Percentiles rank a stretch among this genome's conserved stretches.
These are phyloP conservation scores for Diaporthe sp. DNA, from an alignment of 2,329 filamentous ascomycete genomes.

Conservation along the genomic window DNA sequence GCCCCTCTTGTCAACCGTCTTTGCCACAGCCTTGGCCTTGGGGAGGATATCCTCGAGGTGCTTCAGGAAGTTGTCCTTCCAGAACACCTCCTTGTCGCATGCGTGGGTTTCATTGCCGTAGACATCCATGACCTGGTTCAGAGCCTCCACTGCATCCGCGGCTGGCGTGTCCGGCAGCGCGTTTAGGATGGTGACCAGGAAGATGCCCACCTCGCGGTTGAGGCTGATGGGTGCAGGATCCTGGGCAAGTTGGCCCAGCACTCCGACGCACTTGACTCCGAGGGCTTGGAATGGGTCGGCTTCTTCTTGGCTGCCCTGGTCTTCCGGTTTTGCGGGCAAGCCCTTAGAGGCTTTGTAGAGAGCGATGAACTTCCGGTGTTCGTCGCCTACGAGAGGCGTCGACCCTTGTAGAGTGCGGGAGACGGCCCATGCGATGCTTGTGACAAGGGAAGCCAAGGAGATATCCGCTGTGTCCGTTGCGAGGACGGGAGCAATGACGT, in stretches of 20 bases:
- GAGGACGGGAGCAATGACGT: constrained; percentile 69
- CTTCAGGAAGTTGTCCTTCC: constrained; percentile 71
- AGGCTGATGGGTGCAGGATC: constrained; percentile 65
- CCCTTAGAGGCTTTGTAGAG: constrained; percentile 72
- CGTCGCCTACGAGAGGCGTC: constrained; percentile 63
- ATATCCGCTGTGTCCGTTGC: constrained; percentile 74
- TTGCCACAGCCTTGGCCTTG: constrained; percentile 69
- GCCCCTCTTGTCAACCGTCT: constrained; percentile 71
- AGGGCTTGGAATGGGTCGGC: constrained; percentile 73
- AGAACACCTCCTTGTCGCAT: constrained; percentile 75
- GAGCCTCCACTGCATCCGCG: constrained; percentile 73
- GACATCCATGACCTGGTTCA: constrained; percentile 77
- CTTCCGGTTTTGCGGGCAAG: constrained; percentile 44
- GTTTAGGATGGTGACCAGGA: constrained; percentile 70
- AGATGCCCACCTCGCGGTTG: constrained; percentile 75
- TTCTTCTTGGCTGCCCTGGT: constrained; percentile 45
- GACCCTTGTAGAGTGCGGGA: constrained; percentile 67
- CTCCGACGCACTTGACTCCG: constrained; percentile 76
- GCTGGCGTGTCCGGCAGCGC: constrained; percentile 65
- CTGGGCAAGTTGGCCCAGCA: constrained; percentile 74
- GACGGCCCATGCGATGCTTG: constrained; percentile 76
- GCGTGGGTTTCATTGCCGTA: constrained; percentile 73
- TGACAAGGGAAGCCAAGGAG: constrained; percentile 72
- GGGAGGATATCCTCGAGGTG: constrained; percentile 69
- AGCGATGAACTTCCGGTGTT: constrained; percentile 75